Conservation (phyloP, 768 basidiomycete species). For the Tylopilus subfusipes region DNA sequence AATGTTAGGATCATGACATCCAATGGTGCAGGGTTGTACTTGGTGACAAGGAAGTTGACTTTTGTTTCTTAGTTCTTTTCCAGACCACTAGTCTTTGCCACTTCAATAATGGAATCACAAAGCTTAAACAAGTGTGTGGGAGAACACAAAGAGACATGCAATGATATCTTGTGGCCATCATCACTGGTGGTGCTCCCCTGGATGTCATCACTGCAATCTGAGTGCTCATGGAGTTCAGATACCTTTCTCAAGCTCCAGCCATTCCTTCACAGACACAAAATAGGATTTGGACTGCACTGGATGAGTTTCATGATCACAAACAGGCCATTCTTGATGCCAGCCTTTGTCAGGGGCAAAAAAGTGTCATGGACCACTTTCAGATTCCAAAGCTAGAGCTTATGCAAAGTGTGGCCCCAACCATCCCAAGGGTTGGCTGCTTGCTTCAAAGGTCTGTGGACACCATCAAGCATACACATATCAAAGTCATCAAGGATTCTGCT, state of each 20-base stretch:
- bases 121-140: conserved; percentile 41
- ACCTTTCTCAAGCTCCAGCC: conserved; percentile 31
- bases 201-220: conserved; percentile 33
- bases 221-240: conserved; percentile 37
- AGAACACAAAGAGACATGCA: conserved; percentile 38
- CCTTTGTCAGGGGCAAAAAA: conserved; percentile 23
- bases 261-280: conserved; percentile 21
- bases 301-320: conserved; percentile 36
- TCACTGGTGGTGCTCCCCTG: conserved; percentile 29
- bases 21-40: not conserved
- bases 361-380: not conserved
- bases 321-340: conserved; percentile 10
- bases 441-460: not conserved
- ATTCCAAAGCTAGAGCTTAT: not conserved
- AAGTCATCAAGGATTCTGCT: not conserved
- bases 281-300: conserved; percentile 21
- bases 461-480: not conserved
- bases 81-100: conserved; percentile 31
- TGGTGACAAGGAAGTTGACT: conserved; percentile 5
- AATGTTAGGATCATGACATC: not conserved
- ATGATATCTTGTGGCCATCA: conserved; percentile 31
- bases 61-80: conserved; percentile 2
- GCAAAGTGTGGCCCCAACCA: not conserved
- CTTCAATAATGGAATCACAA: conserved; percentile 38
- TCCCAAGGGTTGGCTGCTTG: not conserved